These are phyloP conservation scores for Cantharellus cinnabarinus DNA, from an alignment of 768 basidiomycete species.

Conservation along the genomic window DNA sequence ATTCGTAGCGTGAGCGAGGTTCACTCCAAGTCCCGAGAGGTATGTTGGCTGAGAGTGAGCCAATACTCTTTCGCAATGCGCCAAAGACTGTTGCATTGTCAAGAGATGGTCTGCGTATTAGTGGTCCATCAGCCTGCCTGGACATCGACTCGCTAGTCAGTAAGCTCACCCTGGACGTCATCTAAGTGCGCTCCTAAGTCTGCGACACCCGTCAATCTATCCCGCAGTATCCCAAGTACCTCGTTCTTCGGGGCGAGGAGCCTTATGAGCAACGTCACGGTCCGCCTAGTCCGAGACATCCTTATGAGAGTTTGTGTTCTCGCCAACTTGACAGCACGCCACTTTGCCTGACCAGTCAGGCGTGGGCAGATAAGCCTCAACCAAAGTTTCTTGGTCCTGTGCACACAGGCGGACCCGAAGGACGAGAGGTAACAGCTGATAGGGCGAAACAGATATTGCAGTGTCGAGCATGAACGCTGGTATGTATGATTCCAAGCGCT, in stretches of 20 bases:
- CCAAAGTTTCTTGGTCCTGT: too few species aligned
- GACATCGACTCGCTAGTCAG: neutral
- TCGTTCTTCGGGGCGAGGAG: constrained; percentile 65
- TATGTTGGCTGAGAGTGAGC: constrained; percentile 77
- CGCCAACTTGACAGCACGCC: neutral
- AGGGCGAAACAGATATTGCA: too few species aligned
- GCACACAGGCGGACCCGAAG: too few species aligned
- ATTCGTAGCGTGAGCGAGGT: constrained; percentile 35
- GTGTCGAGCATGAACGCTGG: too few species aligned
- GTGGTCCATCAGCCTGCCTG: neutral
- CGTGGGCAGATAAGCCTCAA: too few species aligned
- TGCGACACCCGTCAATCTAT: constrained; percentile 39
- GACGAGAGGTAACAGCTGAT: too few species aligned
- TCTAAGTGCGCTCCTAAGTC: constrained; percentile 37
- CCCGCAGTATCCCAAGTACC: constrained; percentile 59
- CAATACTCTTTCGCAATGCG: constrained; percentile 73
- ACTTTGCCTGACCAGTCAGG: too few species aligned
- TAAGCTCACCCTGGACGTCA: constrained; percentile 61
- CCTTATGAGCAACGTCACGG: constrained; percentile 60
- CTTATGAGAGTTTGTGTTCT: constrained; percentile 35
- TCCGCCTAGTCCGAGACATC: constrained; percentile 57
- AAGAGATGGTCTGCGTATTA: constrained; percentile 58
- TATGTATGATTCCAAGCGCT: too few species aligned
- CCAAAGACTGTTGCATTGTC: constrained; percentile 63
- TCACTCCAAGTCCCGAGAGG: constrained; percentile 50